Evolutionary conservation across 768 basidiomycete species (phyloP), one percentile per base, ranked within the genome.

Genomic region (Mycena alexandri): DNA sequence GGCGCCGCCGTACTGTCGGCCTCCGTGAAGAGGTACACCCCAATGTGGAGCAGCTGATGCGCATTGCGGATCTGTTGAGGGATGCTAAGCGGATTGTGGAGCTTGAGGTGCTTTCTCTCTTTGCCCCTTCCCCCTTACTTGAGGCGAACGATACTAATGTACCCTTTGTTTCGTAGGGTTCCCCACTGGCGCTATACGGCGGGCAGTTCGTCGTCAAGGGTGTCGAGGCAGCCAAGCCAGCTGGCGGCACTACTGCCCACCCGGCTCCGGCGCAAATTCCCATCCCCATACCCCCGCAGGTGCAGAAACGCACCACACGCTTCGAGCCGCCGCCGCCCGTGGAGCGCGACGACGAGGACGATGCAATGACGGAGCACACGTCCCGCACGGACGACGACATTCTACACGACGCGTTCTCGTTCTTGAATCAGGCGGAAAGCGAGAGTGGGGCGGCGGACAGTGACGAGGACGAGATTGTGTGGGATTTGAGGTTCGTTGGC

Each of bases 31-130:
- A 85, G 68, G 84, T 83, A 41, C 87, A 99, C 80, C 98, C 98
- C 10, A 99, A 99, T 72, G 96, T 93, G 65, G 95, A 97, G 81
- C 93, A 96, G 72, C 80, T 99, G 47, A 96, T 98, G 94, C 85
- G 98, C 70, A 93, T 99, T 64, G 85, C 88, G 51, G 97, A 98
- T 79, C 80, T 98, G 46, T 81, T 96, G 52, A 79, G 84, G 16
- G 95, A 98, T 74, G 92, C 91, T 1, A 84, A 80, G 68, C 77
- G 81, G 7, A 76, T 97, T 24, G 85, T 86, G 25, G 82, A 84
- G 62, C 79, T 86, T 61, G 85, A 89, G 82, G 93, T 93, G 67
- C 63, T 82, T 78, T n/a, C n/a, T n/a, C n/a, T n/a, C n/a, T 43
- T 72, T 8, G 34, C 34, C 44, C 65, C 6, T 33, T 19, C 14